A percentile compares a stretch with the other conserved stretches of the same genome.
Conservation (phyloP, 2,329 filamentous ascomycete species). For the Sporothrix inflata region DNA sequence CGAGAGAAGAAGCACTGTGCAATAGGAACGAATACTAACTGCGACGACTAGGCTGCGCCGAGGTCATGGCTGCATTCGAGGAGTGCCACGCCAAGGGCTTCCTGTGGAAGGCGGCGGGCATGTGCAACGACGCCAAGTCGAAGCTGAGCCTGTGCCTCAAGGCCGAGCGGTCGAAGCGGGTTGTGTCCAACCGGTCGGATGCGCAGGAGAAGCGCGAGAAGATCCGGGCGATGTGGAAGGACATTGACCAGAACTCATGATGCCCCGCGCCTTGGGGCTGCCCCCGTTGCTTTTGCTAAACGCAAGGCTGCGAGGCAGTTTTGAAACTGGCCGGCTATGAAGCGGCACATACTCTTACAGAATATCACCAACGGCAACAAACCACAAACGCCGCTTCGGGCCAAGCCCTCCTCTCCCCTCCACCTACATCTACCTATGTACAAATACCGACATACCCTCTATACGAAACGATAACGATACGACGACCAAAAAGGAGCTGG, state of each 20-base stretch:
- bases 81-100: conserved; percentile 94
- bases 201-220: conserved; percentile 71
- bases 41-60: conserved; percentile 74
- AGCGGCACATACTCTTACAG: neutral
- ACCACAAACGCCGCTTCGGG: neutral
- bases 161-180: conserved; percentile 76
- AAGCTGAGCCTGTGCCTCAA: conserved; percentile 84
- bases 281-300: neutral
- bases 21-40: conserved; percentile 8
- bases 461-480: conserved; percentile 1
- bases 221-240: conserved; percentile 77
- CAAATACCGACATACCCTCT: neutral
- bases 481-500: neutral
- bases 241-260: conserved; percentile 70
- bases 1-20: no score
- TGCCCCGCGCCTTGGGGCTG: neutral
- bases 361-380: neutral
- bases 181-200: conserved; percentile 72
- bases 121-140: conserved; percentile 85
- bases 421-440: neutral
- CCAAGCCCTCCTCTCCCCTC: neutral
- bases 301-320: neutral
- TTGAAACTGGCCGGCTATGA: neutral
- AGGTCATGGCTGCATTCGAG: conserved; percentile 90
- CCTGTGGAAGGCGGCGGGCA: conserved; percentile 85